Conservation (phyloP, 352 stramenopile genomes). For the Phytophthora hibernalis region DNA sequence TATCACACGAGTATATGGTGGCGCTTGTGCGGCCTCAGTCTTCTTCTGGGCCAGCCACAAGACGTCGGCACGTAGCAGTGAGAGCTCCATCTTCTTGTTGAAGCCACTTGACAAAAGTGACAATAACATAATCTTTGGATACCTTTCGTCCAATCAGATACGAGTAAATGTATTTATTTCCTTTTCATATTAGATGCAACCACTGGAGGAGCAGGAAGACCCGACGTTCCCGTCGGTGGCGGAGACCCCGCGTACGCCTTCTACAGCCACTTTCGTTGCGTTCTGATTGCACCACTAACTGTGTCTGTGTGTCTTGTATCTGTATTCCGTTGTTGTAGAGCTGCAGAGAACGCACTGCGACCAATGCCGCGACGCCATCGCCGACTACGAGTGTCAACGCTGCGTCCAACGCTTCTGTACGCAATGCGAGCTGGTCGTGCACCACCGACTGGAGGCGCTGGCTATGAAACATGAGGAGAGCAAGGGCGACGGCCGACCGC, state of each 20-base stretch:
- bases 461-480: constrained; percentile 47
- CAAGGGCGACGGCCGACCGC: constrained; percentile 54
- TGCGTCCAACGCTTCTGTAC: constrained; percentile 58
- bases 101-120: constrained; percentile 29
- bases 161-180: neutral
- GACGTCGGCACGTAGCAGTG: constrained; percentile 36
- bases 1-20: constrained; percentile 9
- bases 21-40: neutral
- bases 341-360: constrained; percentile 55
- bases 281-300: neutral
- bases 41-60: constrained; percentile 38
- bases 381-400: constrained; percentile 50
- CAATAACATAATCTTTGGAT: neutral
- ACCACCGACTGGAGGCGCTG: constrained; percentile 42
- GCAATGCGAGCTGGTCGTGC: constrained; percentile 50
- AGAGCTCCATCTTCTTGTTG: constrained; percentile 49
- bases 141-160: constrained; percentile 20
- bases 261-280: neutral
- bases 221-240: constrained; percentile 45
- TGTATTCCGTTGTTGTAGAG: constrained; percentile 30
- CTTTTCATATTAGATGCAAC: constrained; percentile 35
- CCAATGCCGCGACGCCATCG: constrained; percentile 45
- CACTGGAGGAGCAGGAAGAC: constrained; percentile 44
- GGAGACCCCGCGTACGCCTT: constrained; percentile 42
- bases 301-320: neutral